phyloP scores from a whole-genome alignment of 192 early-diverging fungal species.

The Coemansia sp. region DNA sequence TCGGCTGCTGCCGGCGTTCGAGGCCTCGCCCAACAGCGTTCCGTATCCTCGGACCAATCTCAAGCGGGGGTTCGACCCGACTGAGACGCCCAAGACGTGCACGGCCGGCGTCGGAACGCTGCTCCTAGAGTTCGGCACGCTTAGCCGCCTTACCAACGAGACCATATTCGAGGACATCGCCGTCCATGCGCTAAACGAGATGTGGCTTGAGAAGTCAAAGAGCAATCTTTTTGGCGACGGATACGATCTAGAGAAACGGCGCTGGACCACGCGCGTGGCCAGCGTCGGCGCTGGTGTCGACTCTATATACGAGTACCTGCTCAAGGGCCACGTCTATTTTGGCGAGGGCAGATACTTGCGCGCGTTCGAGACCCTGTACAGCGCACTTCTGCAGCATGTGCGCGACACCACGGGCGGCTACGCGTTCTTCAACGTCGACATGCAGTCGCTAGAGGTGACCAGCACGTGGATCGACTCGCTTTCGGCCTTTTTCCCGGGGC shows the following conservation, averaged over 20 bases:
- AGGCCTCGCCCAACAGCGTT: slow-evolving; percentile 70
- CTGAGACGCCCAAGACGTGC: slow-evolving; percentile 74
- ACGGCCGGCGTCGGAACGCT: slow-evolving; percentile 89
- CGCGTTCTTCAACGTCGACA: slow-evolving; percentile 85
- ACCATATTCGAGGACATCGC: slow-evolving; percentile 71
- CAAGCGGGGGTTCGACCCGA: slow-evolving; percentile 62
- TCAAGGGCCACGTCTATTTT: slow-evolving; percentile 88
- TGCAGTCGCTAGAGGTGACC: slow-evolving; percentile 62
- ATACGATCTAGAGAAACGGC: slow-evolving; percentile 64
- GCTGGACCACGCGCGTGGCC: slow-evolving; percentile 71
- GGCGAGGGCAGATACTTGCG: slow-evolving; percentile 72
- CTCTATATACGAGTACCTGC: slow-evolving; percentile 88
- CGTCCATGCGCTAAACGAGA: slow-evolving; percentile 61
- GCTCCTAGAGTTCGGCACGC: slow-evolving; percentile 86
- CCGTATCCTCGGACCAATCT: slow-evolving; percentile 82
- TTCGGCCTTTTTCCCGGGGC: slow-evolving; percentile 86
- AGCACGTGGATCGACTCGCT: slow-evolving; percentile 84
- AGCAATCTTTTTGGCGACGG: slow-evolving; percentile 81
- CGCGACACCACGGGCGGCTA: slow-evolving; percentile 66
- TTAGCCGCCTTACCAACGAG: slow-evolving; percentile 82
- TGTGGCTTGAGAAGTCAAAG: slow-evolving; percentile 77
- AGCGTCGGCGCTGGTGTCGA: slow-evolving; percentile 89
- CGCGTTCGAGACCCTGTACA: slow-evolving; percentile 75
- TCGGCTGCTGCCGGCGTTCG: slow-evolving; percentile 85
- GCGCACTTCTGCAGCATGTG: slow-evolving; percentile 61